phyloP scores from a whole-genome alignment of 176 grass and related monocot species.

The Hordeum vulgare region DNA sequence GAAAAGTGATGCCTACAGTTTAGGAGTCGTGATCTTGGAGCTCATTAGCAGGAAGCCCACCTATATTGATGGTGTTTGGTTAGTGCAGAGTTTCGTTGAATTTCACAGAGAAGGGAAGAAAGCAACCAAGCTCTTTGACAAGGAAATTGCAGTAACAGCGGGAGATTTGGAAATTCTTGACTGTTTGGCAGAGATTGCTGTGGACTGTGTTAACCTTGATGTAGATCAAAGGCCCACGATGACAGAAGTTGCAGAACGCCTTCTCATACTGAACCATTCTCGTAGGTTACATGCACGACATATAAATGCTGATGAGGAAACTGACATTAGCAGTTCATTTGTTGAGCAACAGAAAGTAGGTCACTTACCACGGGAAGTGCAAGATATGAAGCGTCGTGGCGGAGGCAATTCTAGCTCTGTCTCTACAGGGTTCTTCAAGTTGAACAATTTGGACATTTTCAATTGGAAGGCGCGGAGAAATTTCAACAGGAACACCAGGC shows the following conservation, averaged over 20 bases:
- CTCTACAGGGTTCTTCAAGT: not conserved
- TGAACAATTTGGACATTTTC: not conserved
- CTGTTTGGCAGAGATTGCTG: rapidly evolving
- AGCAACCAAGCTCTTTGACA: too few relatives aligned
- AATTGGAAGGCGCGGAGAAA: not conserved
- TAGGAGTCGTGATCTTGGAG: too few relatives aligned
- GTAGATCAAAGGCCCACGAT: too few relatives aligned
- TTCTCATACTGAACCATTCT: too few relatives aligned
- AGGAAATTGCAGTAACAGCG: too few relatives aligned
- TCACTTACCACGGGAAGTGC: not conserved
- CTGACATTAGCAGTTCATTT: not conserved
- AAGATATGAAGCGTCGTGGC: not conserved
- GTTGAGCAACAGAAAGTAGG: not conserved
- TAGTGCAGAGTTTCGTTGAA: rapidly evolving
- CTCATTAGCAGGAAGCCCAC: too few relatives aligned
- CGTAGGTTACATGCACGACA: not conserved
- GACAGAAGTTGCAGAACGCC: rapidly evolving
- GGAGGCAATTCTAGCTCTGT: not conserved
- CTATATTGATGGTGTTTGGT: too few relatives aligned
- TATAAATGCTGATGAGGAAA: not conserved
- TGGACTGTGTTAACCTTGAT: too few relatives aligned
- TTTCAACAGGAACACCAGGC: not conserved
- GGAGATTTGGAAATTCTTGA: too few relatives aligned
- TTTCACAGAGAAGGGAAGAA: too few relatives aligned
- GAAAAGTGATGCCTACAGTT: too few relatives aligned